Percentiles rank a stretch among this genome's conserved stretches.
Evolutionary conservation across 306 rosid genomes (phyloP).

Genomic region (Psophocarpus tetragonolobus): DNA sequence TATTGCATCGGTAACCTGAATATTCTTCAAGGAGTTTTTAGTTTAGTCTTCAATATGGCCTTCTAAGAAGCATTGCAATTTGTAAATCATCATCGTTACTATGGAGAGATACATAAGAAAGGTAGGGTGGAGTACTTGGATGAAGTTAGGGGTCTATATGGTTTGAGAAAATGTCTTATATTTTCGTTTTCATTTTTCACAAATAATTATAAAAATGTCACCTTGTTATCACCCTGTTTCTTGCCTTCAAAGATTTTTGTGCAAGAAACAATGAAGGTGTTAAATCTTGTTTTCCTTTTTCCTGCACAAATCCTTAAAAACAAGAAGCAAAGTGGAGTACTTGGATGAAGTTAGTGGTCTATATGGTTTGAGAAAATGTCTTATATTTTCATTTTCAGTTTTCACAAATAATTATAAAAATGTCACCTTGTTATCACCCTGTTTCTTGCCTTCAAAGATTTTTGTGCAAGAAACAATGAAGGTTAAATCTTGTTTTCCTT

Average conservation of each 20-base stretch:
- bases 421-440: background rate
- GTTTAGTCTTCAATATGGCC: background rate
- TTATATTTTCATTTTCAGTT: background rate
- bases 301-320: background rate
- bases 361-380: background rate
- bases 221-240: background rate
- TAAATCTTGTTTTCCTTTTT: background rate
- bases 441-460: background rate
- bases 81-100: background rate
- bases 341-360: background rate
- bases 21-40: slow-evolving; percentile 2
- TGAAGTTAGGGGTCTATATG: background rate
- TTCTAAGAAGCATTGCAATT: background rate
- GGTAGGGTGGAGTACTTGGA: background rate
- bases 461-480: background rate
- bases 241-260: background rate
- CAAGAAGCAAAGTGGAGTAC: background rate
- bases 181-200: background rate
- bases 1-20: background rate
- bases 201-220: background rate
- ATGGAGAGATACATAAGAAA: background rate
- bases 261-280: background rate
- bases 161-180: background rate
- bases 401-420: background rate
- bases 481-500: background rate